phyloP scores from a whole-genome alignment of 495 filamentous ascomycete species.

The Amorphotheca resinae region DNA sequence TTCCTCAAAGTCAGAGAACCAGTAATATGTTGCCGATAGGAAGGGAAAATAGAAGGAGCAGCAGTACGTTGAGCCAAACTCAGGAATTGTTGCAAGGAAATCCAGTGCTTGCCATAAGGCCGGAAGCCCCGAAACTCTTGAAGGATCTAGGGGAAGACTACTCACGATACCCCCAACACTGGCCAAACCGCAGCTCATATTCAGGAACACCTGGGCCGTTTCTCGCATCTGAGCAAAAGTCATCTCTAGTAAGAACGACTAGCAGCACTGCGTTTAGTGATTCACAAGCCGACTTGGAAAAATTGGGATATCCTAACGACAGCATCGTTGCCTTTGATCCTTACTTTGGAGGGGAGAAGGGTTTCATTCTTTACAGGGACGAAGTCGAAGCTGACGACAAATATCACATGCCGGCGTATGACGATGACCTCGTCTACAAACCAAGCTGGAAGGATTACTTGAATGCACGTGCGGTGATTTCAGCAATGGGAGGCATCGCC shows the following conservation, averaged over 20 bases:
- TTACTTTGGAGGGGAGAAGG: conserved; percentile 21
- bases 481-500: conserved; percentile 29
- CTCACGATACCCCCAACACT: conserved; percentile 28
- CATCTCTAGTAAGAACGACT: conserved; percentile 22
- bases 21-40: background rate
- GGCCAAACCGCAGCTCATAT: background rate
- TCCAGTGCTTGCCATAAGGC: conserved; percentile 2
- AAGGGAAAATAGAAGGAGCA: background rate
- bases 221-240: background rate
- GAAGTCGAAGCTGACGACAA: conserved; percentile 37
- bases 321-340: conserved; percentile 25
- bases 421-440: conserved; percentile 32
- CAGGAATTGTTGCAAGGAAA: conserved; percentile 9
- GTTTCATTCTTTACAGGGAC: conserved; percentile 29
- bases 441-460: conserved; percentile 29
- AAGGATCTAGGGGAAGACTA: conserved; percentile 34
- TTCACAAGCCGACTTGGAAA: conserved; percentile 18
- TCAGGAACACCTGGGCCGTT: background rate
- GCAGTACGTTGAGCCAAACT: conserved; percentile 3
- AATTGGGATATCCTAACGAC: conserved; percentile 28
- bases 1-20: background rate
- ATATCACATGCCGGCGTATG: conserved; percentile 33
- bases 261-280: conserved; percentile 15
- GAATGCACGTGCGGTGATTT: conserved; percentile 24
- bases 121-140: conserved; percentile 16